These are phyloP conservation scores for Canariomyces notabilis DNA, from an alignment of 2,329 filamentous ascomycete genomes.

Conservation along the genomic window DNA sequence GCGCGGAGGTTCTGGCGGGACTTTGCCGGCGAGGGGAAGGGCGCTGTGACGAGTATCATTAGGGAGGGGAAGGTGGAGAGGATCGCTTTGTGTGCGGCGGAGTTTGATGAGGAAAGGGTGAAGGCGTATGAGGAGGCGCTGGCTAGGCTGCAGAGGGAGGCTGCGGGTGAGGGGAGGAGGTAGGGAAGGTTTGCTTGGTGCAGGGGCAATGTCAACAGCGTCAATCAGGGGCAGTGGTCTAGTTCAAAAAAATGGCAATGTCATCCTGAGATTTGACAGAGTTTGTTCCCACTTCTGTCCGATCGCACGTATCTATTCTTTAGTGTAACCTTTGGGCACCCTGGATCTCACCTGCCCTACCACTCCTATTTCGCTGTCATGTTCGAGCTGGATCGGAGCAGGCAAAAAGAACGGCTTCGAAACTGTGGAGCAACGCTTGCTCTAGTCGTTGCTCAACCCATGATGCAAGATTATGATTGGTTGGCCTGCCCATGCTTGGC, in stretches of 20 bases:
- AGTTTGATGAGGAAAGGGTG: slow-evolving; percentile 44
- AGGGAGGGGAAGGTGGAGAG: slow-evolving; percentile 44
- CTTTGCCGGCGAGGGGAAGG: slow-evolving; percentile 56
- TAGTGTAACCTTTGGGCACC: too few species aligned
- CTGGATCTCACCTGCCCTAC: too few species aligned
- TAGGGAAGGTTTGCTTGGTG: slow-evolving; percentile 4
- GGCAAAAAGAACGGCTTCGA: too few species aligned
- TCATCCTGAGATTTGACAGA: too few species aligned
- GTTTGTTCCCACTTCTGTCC: too few species aligned
- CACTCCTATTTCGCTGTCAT: too few species aligned
- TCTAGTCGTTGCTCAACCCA: neutral
- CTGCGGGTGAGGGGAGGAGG: slow-evolving; percentile 33
- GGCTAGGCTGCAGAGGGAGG: slow-evolving; percentile 57
- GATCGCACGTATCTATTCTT: too few species aligned
- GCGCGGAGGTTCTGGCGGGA: slow-evolving; percentile 89
- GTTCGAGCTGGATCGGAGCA: too few species aligned
- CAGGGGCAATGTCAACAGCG: too few species aligned
- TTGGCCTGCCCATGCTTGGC: slow-evolving; percentile 7
- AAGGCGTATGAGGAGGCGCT: slow-evolving; percentile 53
- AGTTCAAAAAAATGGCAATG: too few species aligned
- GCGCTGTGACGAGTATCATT: slow-evolving; percentile 34
- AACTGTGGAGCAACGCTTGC: slow-evolving; percentile 5
- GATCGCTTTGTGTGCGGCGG: slow-evolving; percentile 39
- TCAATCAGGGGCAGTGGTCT: too few species aligned
- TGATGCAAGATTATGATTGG: slow-evolving; percentile 15